Evolutionary conservation across 495 filamentous ascomycete species (phyloP).

Genomic region (Cercophora scortea): DNA sequence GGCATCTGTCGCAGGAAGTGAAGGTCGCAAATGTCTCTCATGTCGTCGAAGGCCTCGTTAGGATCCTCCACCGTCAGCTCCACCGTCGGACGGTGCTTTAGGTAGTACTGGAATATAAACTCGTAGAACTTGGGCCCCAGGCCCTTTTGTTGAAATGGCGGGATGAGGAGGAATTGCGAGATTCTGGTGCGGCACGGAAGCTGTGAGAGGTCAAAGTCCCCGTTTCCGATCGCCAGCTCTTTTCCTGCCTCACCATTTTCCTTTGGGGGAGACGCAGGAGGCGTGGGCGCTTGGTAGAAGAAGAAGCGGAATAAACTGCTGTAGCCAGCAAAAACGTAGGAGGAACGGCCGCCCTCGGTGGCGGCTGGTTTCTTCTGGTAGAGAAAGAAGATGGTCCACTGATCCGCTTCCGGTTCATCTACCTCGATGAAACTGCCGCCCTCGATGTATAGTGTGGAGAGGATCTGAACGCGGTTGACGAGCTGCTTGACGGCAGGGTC

Average conservation of each 20-base stretch:
- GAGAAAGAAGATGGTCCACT: conserved; percentile 83
- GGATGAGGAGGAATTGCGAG: conserved; percentile 90
- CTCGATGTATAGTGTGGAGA: conserved; percentile 86
- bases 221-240: conserved; percentile 17
- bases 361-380: conserved; percentile 56
- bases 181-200: conserved; percentile 71
- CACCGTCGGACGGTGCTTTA: conserved; percentile 50
- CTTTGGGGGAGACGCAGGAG: conserved; percentile 14
- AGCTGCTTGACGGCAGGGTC: conserved; percentile 53
- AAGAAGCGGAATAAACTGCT: conserved; percentile 84
- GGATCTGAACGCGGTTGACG: conserved; percentile 69
- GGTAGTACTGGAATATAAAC: conserved; percentile 59
- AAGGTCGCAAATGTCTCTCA: conserved; percentile 79
- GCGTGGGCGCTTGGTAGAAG: conserved; percentile 33
- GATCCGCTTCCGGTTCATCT: conserved; percentile 64
- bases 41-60: conserved; percentile 85
- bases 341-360: conserved; percentile 36
- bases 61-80: conserved; percentile 96
- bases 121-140: conserved; percentile 78
- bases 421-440: conserved; percentile 66
- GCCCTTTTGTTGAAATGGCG: conserved; percentile 72
- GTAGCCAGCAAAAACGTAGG: conserved; percentile 77
- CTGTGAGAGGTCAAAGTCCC: conserved; percentile 19
- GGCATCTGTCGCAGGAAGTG: conserved; percentile 50
- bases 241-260: conserved; percentile 3